phyloP scores from a whole-genome alignment of 208 protist genomes.

The Trypanosoma melophagium region DNA sequence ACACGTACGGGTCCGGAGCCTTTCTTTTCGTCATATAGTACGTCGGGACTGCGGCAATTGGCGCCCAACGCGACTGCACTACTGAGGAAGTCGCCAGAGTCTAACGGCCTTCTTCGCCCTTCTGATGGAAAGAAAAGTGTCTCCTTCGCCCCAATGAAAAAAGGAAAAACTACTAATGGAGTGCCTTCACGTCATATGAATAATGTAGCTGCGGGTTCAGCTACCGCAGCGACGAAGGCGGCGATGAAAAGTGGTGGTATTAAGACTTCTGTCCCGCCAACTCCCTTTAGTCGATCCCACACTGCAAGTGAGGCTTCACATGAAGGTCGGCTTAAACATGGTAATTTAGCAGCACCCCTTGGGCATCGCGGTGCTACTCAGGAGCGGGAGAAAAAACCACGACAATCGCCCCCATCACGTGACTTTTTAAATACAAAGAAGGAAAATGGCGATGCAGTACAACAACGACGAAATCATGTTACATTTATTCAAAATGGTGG shows the following conservation, averaged over 20 bases:
- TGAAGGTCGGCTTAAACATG: too few relatives aligned
- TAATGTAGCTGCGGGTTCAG: neutral
- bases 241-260: neutral
- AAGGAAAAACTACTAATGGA: neutral
- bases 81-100: neutral
- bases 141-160: neutral
- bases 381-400: too few relatives aligned
- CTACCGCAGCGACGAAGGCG: neutral
- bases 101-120: neutral
- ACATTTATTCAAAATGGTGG: neutral
- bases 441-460: too few relatives aligned
- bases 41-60: constrained; percentile 5
- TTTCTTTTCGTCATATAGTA: constrained; percentile 10
- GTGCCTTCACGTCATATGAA: neutral
- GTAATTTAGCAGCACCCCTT: too few relatives aligned
- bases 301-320: constrained; percentile 5
- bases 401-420: too few relatives aligned
- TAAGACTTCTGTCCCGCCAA: neutral
- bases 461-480: too few relatives aligned
- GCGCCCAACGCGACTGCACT: neutral
- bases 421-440: too few relatives aligned
- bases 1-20: neutral
- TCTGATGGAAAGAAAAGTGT: constrained; percentile 8
- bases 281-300: constrained; percentile 9
- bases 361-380: too few relatives aligned